Base-by-base conservation (phyloP, 129 eudicot species). In the Silybum marianum region DNA sequence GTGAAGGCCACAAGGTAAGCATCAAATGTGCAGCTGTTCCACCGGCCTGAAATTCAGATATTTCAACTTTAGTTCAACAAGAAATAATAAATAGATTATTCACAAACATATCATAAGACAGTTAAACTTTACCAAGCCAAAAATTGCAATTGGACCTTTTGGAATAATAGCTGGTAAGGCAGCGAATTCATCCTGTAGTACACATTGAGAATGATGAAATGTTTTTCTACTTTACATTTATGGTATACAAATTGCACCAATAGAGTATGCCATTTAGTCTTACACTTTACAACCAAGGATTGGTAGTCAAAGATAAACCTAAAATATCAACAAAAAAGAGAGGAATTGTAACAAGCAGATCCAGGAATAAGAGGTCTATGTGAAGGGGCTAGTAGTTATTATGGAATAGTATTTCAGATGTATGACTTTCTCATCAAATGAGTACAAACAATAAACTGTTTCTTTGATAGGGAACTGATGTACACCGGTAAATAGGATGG, bases 11-110 rank as follows among this genome's bases (percentile, higher is more conserved):
- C 44, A 90, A 25, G 24, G 84, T 89, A 83, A 96, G 98, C 90
- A 96, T 81, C 83, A 93, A 86, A 71, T 90, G 95, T 9, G 98
- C 95, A 42, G 92, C 93, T 34, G 99, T 96, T 81, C 97, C 97
- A 22, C 95, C 99, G 26, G 92, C 99, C 97, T 93, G 91, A 70
- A 84, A 84, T 14, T 78, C 30, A 38, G 16, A 19, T 71, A 80
- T 44, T 21, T 80, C 16, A 23, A 48, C 48, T 73, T 46, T 24
- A 84, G 79, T 30, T n/a, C n/a, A n/a, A n/a, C n/a, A n/a, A n/a
- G n/a, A n/a, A 75, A 21, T 36, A 79, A 38, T 13, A 40, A 71
- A 67, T 13, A 62, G 12, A 30, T 68, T 69, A 28, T n/a, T 44
- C 44, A 38, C 36, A 82, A 71, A 24, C 73, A 60, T 34, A 67